These are phyloP conservation scores for Lentinula edodes DNA, from an alignment of 768 basidiomycete species.

Conservation along the genomic window DNA sequence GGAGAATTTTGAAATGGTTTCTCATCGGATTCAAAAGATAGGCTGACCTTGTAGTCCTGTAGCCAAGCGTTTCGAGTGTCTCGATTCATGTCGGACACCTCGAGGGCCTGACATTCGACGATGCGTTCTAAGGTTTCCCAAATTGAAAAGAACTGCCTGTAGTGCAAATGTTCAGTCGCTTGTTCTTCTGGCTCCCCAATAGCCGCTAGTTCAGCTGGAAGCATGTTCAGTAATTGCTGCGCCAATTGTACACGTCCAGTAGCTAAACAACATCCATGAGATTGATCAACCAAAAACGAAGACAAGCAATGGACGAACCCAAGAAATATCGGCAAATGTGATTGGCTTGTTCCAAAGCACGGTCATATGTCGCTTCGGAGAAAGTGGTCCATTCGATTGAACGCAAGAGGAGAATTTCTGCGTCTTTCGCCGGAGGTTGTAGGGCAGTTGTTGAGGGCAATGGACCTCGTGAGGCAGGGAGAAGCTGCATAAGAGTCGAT, in stretches of 20 bases:
- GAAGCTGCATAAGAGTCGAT: conserved; percentile 27
- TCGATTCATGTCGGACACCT: conserved; percentile 50
- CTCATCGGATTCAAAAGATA: not conserved
- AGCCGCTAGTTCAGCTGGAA: conserved; percentile 57
- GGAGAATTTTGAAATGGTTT: not conserved
- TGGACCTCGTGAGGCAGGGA: conserved; percentile 49
- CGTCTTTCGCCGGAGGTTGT: conserved; percentile 51
- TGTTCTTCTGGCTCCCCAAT: conserved; percentile 66
- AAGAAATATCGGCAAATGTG: conserved; percentile 88
- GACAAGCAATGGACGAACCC: conserved; percentile 38
- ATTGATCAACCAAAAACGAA: conserved; percentile 3
- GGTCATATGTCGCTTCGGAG: conserved; percentile 62
- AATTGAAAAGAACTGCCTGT: conserved; percentile 71
- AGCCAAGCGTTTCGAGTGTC: conserved; percentile 60
- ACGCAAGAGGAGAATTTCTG: conserved; percentile 65
- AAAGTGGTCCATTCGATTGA: conserved; percentile 94
- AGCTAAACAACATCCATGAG: conserved; percentile 30
- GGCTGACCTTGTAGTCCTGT: conserved; percentile 54
- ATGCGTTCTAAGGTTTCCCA: conserved; percentile 65
- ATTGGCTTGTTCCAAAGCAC: conserved; percentile 83
- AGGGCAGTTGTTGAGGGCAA: conserved; percentile 56
- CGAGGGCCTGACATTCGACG: conserved; percentile 53
- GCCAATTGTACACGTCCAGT: conserved; percentile 73
- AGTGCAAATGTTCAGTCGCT: conserved; percentile 73
- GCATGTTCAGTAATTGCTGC: conserved; percentile 46